phyloP scores from a whole-genome alignment of 148 eudicot species.

The Rhododendron kiyosumense region DNA sequence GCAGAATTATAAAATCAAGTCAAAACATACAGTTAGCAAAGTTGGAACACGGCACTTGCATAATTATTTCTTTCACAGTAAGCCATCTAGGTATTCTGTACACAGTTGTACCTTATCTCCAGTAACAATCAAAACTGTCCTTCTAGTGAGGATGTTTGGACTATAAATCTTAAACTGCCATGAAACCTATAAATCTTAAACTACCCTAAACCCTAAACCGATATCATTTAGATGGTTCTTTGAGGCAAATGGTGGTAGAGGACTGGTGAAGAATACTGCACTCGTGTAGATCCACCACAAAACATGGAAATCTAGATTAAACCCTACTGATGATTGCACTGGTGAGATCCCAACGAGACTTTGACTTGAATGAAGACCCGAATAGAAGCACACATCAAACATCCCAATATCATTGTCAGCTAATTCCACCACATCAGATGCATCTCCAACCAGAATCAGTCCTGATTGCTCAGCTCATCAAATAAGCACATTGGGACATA shows the following conservation, averaged over 20 bases:
- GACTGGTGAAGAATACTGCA: not conserved
- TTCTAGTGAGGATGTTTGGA: not conserved
- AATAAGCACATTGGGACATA: too few species aligned
- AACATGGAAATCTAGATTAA: not conserved
- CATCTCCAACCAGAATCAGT: not conserved
- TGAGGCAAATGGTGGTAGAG: not conserved
- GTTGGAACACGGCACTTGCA: not conserved
- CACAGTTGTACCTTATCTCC: not conserved
- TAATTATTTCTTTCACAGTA: not conserved
- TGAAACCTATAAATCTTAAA: not conserved
- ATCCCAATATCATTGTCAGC: not conserved
- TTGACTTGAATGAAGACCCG: not conserved
- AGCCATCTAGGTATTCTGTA: not conserved
- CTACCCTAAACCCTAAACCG: not conserved
- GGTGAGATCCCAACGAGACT: not conserved
- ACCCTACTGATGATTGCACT: not conserved
- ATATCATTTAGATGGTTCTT: not conserved
- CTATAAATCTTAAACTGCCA: not conserved
- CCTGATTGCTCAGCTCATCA: not conserved
- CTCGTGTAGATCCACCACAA: not conserved
- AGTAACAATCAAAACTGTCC: not conserved
- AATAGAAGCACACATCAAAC: not conserved
- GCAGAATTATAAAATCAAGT: constrained; percentile 1
- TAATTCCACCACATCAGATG: not conserved
- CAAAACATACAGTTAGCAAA: not conserved